Base-by-base conservation (phyloP, 495 filamentous ascomycete species). In the Chaetomidium leptoderma region DNA sequence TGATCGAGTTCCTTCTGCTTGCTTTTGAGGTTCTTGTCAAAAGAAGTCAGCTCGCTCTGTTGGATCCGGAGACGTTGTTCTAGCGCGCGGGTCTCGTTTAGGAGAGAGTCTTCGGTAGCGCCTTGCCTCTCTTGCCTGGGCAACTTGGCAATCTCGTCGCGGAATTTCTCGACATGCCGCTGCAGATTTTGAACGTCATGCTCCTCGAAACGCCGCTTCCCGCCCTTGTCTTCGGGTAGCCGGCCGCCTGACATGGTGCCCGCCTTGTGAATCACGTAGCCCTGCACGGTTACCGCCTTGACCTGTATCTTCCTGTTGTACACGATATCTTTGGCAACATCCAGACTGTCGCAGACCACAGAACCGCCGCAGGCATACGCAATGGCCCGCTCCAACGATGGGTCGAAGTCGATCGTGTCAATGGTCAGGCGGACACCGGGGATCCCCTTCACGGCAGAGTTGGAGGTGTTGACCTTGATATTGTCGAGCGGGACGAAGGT, bases 401-500 rank as follows among this genome's bases (percentile, higher is more conserved):
- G 79, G 62, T 97, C 93, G 60, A 95, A 99, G 59, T 96, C 91
- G 57, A 99, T 92, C 2, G 91, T 92, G 68, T 99, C 93, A 57
- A 99, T 92, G 0, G 93, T 95, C 58, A 95, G 83, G 24, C 95
- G 86, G 8, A 86, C 88, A 14, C 86, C 84, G 52, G 91, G 81
- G 69, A 96, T 87, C 40, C 91, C 89, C 74, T 97, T 97, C 40
- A 97, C 71, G 61, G 88, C 92, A 13, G 90, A 89, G 66, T 95
- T 93, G 55, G 90, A 80, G 10, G 88, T 83, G 65, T 87, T 90
- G 65, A 95, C 89, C 62, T 97, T 93, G 66, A 99, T 96, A 24
- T 95, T 96, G 73, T 99, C 93, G 13, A 97, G 80, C 0, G 93
- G 93, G 54, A 97, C 87, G 71, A 97, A 97, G 2, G 89, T 97